A percentile compares a stretch with the other conserved stretches of the same genome.
Conservation (phyloP, 345 rosid species). For the Acer campestre region DNA sequence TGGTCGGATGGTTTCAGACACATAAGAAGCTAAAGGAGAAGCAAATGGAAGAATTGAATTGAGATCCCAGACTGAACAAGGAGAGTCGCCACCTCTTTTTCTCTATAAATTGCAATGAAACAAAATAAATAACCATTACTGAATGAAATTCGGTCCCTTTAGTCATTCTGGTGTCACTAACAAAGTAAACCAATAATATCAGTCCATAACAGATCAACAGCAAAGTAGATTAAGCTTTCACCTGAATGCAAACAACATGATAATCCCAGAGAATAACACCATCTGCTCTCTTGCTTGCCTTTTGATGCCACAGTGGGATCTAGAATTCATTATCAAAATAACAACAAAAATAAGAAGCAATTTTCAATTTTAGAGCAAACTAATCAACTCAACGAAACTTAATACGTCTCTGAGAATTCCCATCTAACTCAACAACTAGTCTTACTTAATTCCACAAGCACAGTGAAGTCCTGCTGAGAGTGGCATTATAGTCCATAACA, state of each 20-base stretch:
- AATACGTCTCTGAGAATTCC: too few relatives aligned
- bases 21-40: slow-evolving; percentile 59
- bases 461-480: neutral
- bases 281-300: slow-evolving; percentile 82
- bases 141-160: neutral
- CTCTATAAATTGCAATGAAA: slow-evolving; percentile 37
- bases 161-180: slow-evolving; percentile 4
- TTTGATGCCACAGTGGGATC: slow-evolving; percentile 95
- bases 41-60: slow-evolving; percentile 86
- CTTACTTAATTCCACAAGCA: too few relatives aligned
- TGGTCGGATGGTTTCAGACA: slow-evolving; percentile 68
- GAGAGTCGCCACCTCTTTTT: slow-evolving; percentile 46
- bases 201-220: neutral
- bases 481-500: neutral
- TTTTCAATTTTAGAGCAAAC: neutral
- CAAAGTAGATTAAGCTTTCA: slow-evolving; percentile 13
- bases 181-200: neutral
- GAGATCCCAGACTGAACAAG: slow-evolving; percentile 76
- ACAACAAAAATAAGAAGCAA: neutral
- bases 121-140: slow-evolving; percentile 4
- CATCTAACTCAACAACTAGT: too few relatives aligned
- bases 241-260: slow-evolving; percentile 88
- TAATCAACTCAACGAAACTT: neutral
- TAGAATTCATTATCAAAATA: slow-evolving; percentile 28
- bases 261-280: slow-evolving; percentile 87